Conservation (phyloP, 768 basidiomycete species). For the Amylocystis lapponica region DNA sequence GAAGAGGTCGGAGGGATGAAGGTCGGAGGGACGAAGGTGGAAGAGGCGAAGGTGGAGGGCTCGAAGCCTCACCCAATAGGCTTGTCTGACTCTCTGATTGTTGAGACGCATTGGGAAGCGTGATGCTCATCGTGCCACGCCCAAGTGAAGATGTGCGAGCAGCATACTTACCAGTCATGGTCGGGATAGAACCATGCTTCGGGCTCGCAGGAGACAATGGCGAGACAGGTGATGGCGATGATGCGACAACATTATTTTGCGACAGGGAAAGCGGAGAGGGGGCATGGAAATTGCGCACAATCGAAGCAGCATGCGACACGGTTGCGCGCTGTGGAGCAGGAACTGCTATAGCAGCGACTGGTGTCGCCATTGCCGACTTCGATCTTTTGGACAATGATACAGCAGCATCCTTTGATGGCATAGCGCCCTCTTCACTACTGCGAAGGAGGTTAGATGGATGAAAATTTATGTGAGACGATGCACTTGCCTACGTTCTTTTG, state of each 20-base stretch:
- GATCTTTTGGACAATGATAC: conserved; percentile 3
- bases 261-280: conserved; percentile 42
- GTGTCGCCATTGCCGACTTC: conserved; percentile 10
- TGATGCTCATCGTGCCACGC: too few species aligned
- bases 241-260: conserved; percentile 27
- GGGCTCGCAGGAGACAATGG: too few species aligned
- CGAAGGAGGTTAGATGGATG: not conserved
- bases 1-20: conserved; percentile 1
- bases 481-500: conserved; percentile 16
- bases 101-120: too few species aligned
- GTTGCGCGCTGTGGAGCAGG: conserved; percentile 21
- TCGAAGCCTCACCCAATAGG: too few species aligned
- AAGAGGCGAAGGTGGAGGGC: conserved; percentile 12
- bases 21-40: not conserved
- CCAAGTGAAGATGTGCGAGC: too few species aligned
- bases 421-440: not conserved
- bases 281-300: conserved; percentile 24
- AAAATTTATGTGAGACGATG: too few species aligned
- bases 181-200: too few species aligned
- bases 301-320: conserved; percentile 18
- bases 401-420: not conserved
- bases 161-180: too few species aligned
- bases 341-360: conserved; percentile 11
- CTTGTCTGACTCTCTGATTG: too few species aligned
- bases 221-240: conserved; percentile 12